phyloP scores from a whole-genome alignment of 768 basidiomycete species.

The Lentinula edodes region DNA sequence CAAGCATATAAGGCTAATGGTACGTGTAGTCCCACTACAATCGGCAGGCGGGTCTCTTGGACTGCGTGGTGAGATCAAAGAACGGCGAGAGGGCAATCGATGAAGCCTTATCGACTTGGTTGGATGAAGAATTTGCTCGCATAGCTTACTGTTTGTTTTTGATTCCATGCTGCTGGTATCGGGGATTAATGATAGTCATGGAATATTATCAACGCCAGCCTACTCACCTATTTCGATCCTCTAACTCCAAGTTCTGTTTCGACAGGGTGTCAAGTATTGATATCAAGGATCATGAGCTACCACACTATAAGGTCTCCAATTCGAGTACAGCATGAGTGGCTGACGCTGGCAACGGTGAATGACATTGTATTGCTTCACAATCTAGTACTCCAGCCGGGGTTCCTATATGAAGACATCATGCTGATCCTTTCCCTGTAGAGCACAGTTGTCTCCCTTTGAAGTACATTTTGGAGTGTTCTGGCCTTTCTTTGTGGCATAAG shows the following conservation, averaged over 20 bases:
- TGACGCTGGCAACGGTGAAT: not conserved
- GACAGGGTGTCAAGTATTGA: not conserved
- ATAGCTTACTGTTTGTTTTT: not conserved
- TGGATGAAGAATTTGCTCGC: not conserved
- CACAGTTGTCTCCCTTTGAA: no score
- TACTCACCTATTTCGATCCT: not conserved
- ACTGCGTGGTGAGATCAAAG: not conserved
- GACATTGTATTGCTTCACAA: not conserved
- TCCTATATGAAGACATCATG: not conserved
- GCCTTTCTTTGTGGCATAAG: no score
- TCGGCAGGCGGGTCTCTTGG: conserved; percentile 4
- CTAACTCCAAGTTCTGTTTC: not conserved
- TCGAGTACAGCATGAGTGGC: not conserved
- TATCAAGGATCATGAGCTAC: not conserved
- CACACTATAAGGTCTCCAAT: not conserved
- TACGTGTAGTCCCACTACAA: conserved; percentile 18
- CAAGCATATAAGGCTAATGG: conserved; percentile 18
- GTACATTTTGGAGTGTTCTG: no score
- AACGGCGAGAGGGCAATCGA: not conserved
- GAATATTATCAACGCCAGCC: not conserved
- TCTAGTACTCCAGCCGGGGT: not conserved
- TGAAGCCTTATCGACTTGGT: not conserved
- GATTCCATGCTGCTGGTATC: not conserved
- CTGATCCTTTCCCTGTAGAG: no score
- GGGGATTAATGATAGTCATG: not conserved